Conservation (phyloP, 139 green algal genomes). For the Nannochloris sp. region DNA sequence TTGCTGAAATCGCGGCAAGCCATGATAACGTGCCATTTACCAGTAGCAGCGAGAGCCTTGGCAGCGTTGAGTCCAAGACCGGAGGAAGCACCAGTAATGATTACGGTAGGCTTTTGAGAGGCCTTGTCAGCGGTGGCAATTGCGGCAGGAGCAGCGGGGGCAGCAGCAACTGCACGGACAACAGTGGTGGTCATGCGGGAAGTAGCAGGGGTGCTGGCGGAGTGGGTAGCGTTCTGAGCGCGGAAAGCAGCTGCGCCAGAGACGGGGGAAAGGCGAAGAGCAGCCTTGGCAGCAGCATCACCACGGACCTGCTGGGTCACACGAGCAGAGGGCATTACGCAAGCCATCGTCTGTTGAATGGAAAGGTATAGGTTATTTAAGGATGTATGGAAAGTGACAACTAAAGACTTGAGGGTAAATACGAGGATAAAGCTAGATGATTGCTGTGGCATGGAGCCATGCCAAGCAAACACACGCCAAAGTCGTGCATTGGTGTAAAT, state of each 20-base stretch:
- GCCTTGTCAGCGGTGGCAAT: conserved; percentile 14
- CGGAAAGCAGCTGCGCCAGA: neutral
- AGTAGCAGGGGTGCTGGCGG: neutral
- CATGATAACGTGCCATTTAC: conserved; percentile 88
- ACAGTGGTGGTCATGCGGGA: neutral
- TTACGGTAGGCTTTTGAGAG: conserved; percentile 45
- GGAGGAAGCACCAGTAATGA: conserved; percentile 87
- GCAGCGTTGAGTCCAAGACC: conserved; percentile 81
- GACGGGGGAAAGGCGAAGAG: neutral
- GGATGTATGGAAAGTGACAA: neutral
- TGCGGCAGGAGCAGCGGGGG: neutral
- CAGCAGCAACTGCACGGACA: neutral
- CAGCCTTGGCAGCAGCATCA: neutral
- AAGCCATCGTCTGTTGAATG: too few species aligned
- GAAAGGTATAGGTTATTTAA: too few species aligned
- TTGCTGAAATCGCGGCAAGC: conserved; percentile 67
- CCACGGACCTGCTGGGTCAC: neutral
- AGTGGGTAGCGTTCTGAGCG: neutral
- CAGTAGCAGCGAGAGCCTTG: conserved; percentile 53
- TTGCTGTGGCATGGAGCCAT: too few species aligned
- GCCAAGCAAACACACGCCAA: too few species aligned
- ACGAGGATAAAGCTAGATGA: neutral
- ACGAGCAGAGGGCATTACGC: neutral
- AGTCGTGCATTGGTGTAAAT: too few species aligned
- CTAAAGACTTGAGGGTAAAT: neutral